Conservation (phyloP, 2,329 filamentous ascomycete species). For the Chrysoporthe deuterocubensis region DNA sequence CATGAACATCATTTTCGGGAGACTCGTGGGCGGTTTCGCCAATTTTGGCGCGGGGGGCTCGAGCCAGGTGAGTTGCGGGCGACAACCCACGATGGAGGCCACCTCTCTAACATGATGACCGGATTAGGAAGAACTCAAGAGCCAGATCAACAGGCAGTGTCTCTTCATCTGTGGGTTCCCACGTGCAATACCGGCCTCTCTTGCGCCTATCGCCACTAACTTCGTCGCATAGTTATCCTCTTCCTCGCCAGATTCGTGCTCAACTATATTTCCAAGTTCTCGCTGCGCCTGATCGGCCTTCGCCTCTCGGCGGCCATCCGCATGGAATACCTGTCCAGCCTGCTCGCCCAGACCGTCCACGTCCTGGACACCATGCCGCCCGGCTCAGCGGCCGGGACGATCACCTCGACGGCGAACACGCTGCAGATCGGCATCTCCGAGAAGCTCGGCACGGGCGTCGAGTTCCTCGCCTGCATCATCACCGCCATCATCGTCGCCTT, state of each 20-base stretch:
- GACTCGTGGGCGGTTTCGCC: constrained; percentile 50
- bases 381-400: constrained; percentile 64
- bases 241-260: constrained; percentile 17
- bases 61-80: constrained; percentile 13
- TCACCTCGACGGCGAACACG: constrained; percentile 66
- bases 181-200: not conserved
- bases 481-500: constrained; percentile 60
- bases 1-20: constrained; percentile 65
- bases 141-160: constrained; percentile 13
- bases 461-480: constrained; percentile 57
- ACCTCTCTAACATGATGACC: not conserved
- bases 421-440: constrained; percentile 69
- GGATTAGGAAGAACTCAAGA: not conserved
- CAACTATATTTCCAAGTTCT: constrained; percentile 47
- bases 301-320: constrained; percentile 65
- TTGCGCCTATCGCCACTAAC: not conserved
- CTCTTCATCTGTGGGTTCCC: constrained; percentile 11
- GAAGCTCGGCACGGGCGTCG: constrained; percentile 62
- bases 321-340: constrained; percentile 64
- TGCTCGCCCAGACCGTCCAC: constrained; percentile 69
- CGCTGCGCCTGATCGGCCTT: constrained; percentile 65
- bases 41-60: constrained; percentile 34
- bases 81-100: not conserved
- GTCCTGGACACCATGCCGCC: constrained; percentile 69
- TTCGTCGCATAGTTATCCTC: constrained; percentile 22